These are phyloP conservation scores for Psilocybe subaeruginosa DNA, from an alignment of 768 basidiomycete genomes.

Conservation along the genomic window DNA sequence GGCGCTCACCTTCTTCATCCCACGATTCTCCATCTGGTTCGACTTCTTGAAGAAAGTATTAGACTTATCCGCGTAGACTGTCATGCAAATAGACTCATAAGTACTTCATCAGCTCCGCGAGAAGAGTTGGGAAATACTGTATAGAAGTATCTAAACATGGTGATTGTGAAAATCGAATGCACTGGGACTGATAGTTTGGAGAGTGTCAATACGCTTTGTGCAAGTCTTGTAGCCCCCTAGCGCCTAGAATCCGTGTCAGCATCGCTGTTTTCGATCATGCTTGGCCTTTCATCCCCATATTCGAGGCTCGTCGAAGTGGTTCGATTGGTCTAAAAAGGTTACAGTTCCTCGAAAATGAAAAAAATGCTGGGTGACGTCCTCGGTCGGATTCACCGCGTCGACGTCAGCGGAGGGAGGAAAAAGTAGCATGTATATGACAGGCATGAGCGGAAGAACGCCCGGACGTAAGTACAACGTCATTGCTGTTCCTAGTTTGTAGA, in stretches of 20 bases:
- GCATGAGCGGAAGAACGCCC: constrained; percentile 6
- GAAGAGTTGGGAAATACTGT: background rate
- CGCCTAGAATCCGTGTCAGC: background rate
- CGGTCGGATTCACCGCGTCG: constrained; percentile 8
- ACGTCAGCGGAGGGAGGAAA: background rate
- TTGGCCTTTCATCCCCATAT: background rate
- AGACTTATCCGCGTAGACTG: constrained; percentile 22
- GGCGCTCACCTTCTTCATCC: background rate
- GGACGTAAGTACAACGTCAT: background rate
- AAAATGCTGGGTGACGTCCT: constrained; percentile 1
- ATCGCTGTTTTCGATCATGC: background rate
- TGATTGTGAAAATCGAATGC: background rate
- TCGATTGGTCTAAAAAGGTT: constrained; percentile 1
- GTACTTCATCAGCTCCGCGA: constrained; percentile 3
- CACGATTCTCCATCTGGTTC: constrained; percentile 5
- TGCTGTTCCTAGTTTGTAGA: background rate
- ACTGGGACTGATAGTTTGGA: background rate
- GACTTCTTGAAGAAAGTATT: constrained; percentile 9
- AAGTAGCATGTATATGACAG: background rate
- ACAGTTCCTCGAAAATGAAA: constrained; percentile 10
- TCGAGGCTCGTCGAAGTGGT: background rate
- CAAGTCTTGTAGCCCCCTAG: background rate
- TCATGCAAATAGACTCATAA: constrained; percentile 14
- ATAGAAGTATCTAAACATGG: background rate
- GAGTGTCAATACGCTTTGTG: too few relatives aligned